Base-by-base conservation (phyloP, 2,329 filamentous ascomycete species). In the Microcyclospora pomicola region DNA sequence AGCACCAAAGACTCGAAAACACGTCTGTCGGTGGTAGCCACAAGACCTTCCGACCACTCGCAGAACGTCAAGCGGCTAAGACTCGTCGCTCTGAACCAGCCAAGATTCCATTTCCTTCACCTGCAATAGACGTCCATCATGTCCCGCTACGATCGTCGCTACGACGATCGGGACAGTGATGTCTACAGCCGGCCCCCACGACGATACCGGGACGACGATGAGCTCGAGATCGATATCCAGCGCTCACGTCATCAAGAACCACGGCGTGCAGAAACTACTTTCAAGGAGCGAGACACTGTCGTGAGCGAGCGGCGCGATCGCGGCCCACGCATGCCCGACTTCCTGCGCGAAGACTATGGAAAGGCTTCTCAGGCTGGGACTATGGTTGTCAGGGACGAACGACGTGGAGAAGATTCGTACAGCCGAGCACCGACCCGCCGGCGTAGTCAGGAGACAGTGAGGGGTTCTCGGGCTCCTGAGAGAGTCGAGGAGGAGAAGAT, bases 301-400 rank as follows among this genome's bases (percentile, higher is more conserved):
- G 42, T 57, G 13, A 49, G 45, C 37, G 50, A 53, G 30, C 55
- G 47, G 49, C 52, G 37, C 15, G 54, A 62, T 33, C 59, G 64
- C 9, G 59, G 59, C 19, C 60, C 62, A 35, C 60, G 63, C 34
- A 55, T 59, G 39, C 67, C 66, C 36, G 66, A 69, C 47, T 69
- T 69, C 50, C 55, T 70, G 40, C 59, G 65, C 33, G 66, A 69
- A 40, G 65, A 68, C 49, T 68, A 68, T 50, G 65, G 62, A 44
- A 57, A 62, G 38, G 58, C 58, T 35, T 41, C 39, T 14, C 54
- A 50, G 43, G 53, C 67, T 45, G 55, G 69, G 49, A 49, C 62
- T 45, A 38, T 68, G 55, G 56, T 72, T 51, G 30, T 31, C 5
- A 61, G 63, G 14, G 62, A 63, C 12, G 59, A 65, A 30, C 56